Conservation (phyloP, 1,284 basidiomycete species). For the Boletus semigastroideus region DNA sequence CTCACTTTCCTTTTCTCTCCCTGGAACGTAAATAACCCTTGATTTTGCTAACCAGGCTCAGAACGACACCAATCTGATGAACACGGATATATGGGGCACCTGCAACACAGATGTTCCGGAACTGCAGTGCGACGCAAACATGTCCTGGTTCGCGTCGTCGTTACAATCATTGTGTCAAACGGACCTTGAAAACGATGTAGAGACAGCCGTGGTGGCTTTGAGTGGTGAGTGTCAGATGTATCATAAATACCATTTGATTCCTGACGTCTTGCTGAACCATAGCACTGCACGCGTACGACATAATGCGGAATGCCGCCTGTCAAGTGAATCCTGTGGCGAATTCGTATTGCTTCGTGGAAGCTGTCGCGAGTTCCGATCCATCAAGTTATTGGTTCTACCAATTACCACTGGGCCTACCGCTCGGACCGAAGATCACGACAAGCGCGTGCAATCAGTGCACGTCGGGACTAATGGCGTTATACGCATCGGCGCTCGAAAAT, state of each 20-base stretch:
- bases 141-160: constrained; percentile 55
- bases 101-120: constrained; percentile 59
- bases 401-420: constrained; percentile 53
- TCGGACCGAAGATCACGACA: constrained; percentile 44
- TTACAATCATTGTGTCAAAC: constrained; percentile 49
- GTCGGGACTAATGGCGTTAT: constrained; percentile 51
- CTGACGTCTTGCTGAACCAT: constrained; percentile 4
- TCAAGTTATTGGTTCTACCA: constrained; percentile 67
- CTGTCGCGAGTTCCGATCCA: constrained; percentile 50
- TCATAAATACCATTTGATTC: background rate
- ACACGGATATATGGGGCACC: constrained; percentile 71
- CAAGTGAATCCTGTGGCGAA: constrained; percentile 51
- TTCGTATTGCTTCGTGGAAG: constrained; percentile 70
- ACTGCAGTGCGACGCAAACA: constrained; percentile 56
- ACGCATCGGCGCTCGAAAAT: constrained; percentile 31
- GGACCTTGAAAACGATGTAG: constrained; percentile 54
- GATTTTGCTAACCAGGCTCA: constrained; percentile 49
- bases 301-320: constrained; percentile 61
- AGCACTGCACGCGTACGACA: constrained; percentile 58
- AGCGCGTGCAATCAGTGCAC: constrained; percentile 62
- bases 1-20: constrained; percentile 18
- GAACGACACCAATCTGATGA: constrained; percentile 60
- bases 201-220: constrained; percentile 49
- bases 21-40: constrained; percentile 4
- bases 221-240: constrained; percentile 39